phyloP scores from a whole-genome alignment of 2,329 filamentous ascomycete genomes.

The Endothia cerciana region DNA sequence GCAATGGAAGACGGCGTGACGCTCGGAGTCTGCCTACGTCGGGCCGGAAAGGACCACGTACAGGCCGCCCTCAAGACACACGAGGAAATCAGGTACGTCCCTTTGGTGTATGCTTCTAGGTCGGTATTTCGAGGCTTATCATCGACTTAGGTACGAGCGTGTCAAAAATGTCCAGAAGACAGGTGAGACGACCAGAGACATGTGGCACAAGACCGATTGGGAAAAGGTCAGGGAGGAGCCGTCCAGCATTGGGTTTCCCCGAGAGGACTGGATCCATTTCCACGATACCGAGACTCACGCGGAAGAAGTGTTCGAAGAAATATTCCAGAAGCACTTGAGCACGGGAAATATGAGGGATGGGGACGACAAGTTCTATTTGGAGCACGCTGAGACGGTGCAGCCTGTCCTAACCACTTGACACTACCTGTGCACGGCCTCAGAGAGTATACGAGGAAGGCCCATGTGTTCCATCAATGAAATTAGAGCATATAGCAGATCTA shows the following conservation, averaged over 20 bases:
- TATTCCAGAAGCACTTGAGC: constrained; percentile 35
- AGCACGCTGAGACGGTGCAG: constrained; percentile 10
- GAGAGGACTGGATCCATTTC: constrained; percentile 57
- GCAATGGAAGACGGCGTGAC: constrained; percentile 55
- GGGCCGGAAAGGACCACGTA: constrained; percentile 42
- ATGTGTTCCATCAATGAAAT: no score
- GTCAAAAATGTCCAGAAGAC: constrained; percentile 54
- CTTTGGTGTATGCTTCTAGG: no score
- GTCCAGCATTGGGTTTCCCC: constrained; percentile 50
- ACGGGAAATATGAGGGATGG: neutral
- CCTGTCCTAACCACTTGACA: constrained; percentile 6
- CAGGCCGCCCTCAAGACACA: constrained; percentile 47
- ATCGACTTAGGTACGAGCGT: constrained; percentile 45
- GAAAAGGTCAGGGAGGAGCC: constrained; percentile 51
- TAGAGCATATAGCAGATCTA: no score
- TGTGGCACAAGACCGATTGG: constrained; percentile 61
- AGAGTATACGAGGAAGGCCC: neutral
- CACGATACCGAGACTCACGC: constrained; percentile 53
- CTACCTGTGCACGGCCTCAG: neutral
- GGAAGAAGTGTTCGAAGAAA: constrained; percentile 43
- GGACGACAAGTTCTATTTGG: neutral
- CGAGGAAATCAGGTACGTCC: constrained; percentile 45
- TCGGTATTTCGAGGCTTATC: neutral
- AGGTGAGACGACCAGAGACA: constrained; percentile 53
- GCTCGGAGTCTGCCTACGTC: constrained; percentile 49